These are phyloP conservation scores for Atalantia buxifolia DNA, from an alignment of 345 rosid genomes.

Conservation along the genomic window DNA sequence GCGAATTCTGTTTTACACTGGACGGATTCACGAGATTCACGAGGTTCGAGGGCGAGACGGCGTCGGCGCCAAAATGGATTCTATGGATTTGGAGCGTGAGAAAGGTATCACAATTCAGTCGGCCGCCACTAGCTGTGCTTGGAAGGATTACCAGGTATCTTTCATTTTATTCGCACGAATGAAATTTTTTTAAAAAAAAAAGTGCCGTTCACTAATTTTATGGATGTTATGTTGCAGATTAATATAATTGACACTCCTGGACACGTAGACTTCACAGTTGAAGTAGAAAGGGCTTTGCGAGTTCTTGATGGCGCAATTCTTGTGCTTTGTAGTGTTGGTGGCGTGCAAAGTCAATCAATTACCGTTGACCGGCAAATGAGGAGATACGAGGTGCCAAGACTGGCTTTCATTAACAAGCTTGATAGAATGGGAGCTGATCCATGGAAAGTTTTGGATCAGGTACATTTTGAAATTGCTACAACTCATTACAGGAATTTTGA, in stretches of 20 bases:
- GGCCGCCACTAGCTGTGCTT: constrained; percentile 95
- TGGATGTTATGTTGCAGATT: constrained; percentile 38
- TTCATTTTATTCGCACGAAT: background rate
- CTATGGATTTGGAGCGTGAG: constrained; percentile 98
- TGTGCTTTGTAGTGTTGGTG: constrained; percentile 96
- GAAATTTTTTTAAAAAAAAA: background rate
- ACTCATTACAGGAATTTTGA: background rate
- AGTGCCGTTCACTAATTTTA: background rate
- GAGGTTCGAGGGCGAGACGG: constrained; percentile 97
- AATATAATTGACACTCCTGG: constrained; percentile 98
- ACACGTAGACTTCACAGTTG: constrained; percentile 97
- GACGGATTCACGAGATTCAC: constrained; percentile 96
- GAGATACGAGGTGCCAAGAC: constrained; percentile 90
- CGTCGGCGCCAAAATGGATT: constrained; percentile 98
- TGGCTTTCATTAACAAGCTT: constrained; percentile 95
- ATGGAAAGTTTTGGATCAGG: constrained; percentile 97
- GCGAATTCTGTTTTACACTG: constrained; percentile 84
- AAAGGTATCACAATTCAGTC: constrained; percentile 99
- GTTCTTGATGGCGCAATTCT: constrained; percentile 95
- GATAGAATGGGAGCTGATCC: constrained; percentile 99
- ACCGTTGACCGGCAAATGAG: constrained; percentile 99
- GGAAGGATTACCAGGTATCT: constrained; percentile 85
- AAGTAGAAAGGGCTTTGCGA: constrained; percentile 97
- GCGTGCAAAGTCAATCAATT: constrained; percentile 98
- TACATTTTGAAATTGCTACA: constrained; percentile 15